A percentile compares a stretch with the other conserved stretches of the same genome.
phyloP scores from a whole-genome alignment of 352 stramenopile genomes.

The Pythium myriotylum region DNA sequence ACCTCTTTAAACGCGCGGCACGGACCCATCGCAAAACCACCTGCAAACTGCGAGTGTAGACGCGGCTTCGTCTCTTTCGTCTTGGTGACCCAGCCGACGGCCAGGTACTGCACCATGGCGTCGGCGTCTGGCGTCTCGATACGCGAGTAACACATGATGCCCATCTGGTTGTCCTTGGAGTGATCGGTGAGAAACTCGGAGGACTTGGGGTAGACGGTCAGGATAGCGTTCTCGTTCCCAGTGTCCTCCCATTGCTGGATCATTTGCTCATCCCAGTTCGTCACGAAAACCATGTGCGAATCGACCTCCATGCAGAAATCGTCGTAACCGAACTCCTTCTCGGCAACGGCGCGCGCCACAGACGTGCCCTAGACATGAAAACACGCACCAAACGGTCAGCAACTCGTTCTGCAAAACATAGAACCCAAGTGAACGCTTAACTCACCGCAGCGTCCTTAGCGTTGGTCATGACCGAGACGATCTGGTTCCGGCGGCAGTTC shows the following conservation, averaged over 20 bases:
- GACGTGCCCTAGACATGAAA: too few species aligned
- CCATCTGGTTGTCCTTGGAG: constrained; percentile 49
- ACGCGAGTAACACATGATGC: constrained; percentile 72
- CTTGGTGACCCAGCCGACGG: constrained; percentile 60
- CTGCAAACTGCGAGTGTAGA: constrained; percentile 74
- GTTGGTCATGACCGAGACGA: too few species aligned
- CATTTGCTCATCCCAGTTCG: constrained; percentile 69
- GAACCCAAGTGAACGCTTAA: too few species aligned
- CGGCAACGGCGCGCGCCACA: too few species aligned
- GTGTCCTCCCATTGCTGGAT: constrained; percentile 66
- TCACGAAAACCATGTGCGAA: constrained; percentile 75
- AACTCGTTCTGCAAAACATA: too few species aligned
- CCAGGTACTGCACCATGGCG: constrained; percentile 71
- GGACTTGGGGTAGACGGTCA: constrained; percentile 77
- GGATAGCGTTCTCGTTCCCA: constrained; percentile 68
- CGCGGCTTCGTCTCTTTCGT: constrained; percentile 58
- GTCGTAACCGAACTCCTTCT: too few species aligned
- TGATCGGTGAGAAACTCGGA: constrained; percentile 48
- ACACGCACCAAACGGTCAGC: too few species aligned
- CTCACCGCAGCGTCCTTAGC: too few species aligned
- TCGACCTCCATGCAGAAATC: constrained; percentile 53
- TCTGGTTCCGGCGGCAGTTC: too few species aligned
- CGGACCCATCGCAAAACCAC: constrained; percentile 75
- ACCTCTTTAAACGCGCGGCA: constrained; percentile 62
- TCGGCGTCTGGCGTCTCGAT: constrained; percentile 66